Conservation (phyloP, 257 asterid genomes). For the Solanum clarkiae region DNA sequence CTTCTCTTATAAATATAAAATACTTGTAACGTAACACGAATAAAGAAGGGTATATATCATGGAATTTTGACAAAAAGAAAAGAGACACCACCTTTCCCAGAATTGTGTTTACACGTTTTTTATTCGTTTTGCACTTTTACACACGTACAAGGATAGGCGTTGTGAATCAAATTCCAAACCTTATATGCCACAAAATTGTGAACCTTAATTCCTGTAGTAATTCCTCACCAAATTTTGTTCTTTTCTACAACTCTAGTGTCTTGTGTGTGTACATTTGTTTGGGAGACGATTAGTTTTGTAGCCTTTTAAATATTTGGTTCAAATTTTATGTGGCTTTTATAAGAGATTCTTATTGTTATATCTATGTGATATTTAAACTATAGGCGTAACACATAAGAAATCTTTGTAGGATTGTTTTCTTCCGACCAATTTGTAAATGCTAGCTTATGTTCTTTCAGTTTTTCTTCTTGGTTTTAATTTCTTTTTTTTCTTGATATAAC, state of each 20-base stretch:
- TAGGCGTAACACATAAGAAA: too few species aligned
- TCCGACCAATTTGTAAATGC: not conserved
- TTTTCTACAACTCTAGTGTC: not conserved
- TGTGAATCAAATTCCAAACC: not conserved
- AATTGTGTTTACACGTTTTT: not conserved
- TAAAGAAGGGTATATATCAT: not conserved
- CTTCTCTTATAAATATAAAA: not conserved
- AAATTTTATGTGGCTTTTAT: not conserved
- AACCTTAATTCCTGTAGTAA: not conserved
- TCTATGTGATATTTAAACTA: not conserved
- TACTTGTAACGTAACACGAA: not conserved
- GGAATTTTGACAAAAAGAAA: not conserved
- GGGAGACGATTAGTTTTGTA: not conserved
- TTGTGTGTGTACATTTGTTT: not conserved
- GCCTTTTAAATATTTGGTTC: not conserved
- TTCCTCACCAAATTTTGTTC: not conserved
- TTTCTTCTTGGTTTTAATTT: not conserved
- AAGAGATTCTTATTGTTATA: not conserved
- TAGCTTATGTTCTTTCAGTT: not conserved
- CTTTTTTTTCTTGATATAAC: not conserved
- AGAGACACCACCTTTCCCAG: not conserved
- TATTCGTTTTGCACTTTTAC: not conserved
- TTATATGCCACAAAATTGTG: not conserved
- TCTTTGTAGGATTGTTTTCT: not conserved
- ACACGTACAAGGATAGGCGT: not conserved